phyloP scores from a whole-genome alignment of 495 filamentous ascomycete genomes.

The Pyronema domesticum region DNA sequence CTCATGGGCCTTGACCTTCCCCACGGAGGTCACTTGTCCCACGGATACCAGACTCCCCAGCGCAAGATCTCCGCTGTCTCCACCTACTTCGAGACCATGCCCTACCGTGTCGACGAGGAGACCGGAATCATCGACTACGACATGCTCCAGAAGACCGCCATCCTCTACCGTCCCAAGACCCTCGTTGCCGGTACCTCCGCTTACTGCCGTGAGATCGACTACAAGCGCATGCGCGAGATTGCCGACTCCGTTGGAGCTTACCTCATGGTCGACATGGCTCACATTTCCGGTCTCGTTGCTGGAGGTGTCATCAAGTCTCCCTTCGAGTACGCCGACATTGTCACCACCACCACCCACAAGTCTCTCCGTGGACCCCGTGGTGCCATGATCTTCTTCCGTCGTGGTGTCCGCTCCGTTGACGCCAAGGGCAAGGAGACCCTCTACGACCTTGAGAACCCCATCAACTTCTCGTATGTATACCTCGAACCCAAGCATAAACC shows the following conservation, averaged over 20 bases:
- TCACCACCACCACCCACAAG: conserved; percentile 99
- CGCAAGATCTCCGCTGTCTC: conserved; percentile 89
- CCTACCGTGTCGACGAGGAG: conserved; percentile 74
- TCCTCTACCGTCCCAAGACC: conserved; percentile 88
- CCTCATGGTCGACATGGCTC: conserved; percentile 93
- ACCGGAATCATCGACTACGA: conserved; percentile 98
- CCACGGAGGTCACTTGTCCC: conserved; percentile 92
- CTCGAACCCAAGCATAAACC: neutral
- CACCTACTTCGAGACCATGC: conserved; percentile 89
- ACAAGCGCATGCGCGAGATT: conserved; percentile 89
- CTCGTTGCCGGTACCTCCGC: conserved; percentile 95
- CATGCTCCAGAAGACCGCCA: conserved; percentile 72
- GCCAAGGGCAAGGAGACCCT: conserved; percentile 80
- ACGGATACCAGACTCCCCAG: conserved; percentile 90
- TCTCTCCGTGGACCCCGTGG: conserved; percentile 94
- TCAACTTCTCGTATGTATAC: conserved; percentile 51
- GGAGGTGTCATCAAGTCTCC: conserved; percentile 87
- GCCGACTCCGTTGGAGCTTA: conserved; percentile 87
- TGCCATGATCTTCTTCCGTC: conserved; percentile 99
- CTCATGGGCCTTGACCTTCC: conserved; percentile 96
- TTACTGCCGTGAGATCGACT: conserved; percentile 97
- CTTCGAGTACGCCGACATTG: conserved; percentile 86
- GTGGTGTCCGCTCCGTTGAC: conserved; percentile 76
- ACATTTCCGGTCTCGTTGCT: conserved; percentile 92
- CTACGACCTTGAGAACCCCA: conserved; percentile 88